Percentiles rank a stretch among this genome's conserved stretches.
These are phyloP conservation scores for Monilinia vaccinii-corymbosi DNA, from an alignment of 2,329 filamentous ascomycete genomes.

Conservation along the genomic window DNA sequence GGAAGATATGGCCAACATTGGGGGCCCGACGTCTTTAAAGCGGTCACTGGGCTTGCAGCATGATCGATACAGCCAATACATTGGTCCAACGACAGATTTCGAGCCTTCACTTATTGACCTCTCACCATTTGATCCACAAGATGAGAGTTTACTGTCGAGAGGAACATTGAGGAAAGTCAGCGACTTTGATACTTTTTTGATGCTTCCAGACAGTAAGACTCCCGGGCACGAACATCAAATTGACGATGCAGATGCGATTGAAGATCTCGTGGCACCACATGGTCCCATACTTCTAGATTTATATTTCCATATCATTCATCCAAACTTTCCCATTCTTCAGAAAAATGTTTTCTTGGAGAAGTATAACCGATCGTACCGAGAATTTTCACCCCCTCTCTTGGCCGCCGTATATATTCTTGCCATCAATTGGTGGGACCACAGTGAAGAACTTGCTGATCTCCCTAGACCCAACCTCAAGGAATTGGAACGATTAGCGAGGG, in stretches of 20 bases:
- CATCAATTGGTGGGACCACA: conserved; percentile 79
- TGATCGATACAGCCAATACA: conserved; percentile 74
- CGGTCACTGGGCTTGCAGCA: conserved; percentile 66
- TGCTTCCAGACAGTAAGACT: conserved; percentile 66
- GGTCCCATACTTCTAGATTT: conserved; percentile 70
- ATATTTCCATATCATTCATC: conserved; percentile 75
- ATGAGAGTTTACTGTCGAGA: conserved; percentile 65
- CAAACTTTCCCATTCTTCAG: conserved; percentile 73
- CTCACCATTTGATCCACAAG: conserved; percentile 69
- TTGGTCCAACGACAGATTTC: conserved; percentile 74
- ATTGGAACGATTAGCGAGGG: conserved; percentile 64
- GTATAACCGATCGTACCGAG: conserved; percentile 61
- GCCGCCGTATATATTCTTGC: conserved; percentile 79
- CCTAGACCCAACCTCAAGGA: conserved; percentile 63
- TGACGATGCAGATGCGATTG: conserved; percentile 62
- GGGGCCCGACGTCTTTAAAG: conserved; percentile 55
- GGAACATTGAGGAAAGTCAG: conserved; percentile 67
- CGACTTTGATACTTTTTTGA: conserved; percentile 69
- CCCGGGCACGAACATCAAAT: conserved; percentile 61
- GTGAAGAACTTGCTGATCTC: conserved; percentile 52
- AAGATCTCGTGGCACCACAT: conserved; percentile 66
- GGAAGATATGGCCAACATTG: conserved; percentile 63
- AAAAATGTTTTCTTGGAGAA: conserved; percentile 73
- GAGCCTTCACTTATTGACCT: conserved; percentile 77
- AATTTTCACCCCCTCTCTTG: conserved; percentile 67